These are phyloP conservation scores for Phlyctochytrium planicorne DNA, from an alignment of 192 early-diverging fungal genomes.

Conservation along the genomic window DNA sequence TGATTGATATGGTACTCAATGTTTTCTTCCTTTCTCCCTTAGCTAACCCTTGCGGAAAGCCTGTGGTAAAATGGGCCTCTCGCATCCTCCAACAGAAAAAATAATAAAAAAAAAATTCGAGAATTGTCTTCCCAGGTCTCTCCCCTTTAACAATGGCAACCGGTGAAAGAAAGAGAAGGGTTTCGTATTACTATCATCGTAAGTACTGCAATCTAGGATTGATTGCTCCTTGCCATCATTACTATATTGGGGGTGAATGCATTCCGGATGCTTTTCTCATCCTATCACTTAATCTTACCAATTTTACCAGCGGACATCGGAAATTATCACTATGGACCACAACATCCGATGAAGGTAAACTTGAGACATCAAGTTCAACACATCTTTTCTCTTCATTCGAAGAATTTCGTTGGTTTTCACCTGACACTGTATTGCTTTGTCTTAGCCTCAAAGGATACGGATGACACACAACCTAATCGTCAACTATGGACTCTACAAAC, in stretches of 20 bases:
- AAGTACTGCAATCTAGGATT: slow-evolving; percentile 1
- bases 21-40: neutral
- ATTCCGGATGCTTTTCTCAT: too few species aligned
- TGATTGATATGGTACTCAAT: slow-evolving; percentile 50
- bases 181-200: slow-evolving; percentile 53
- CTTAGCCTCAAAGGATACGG: slow-evolving; percentile 91
- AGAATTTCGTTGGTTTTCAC: neutral
- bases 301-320: slow-evolving; percentile 44
- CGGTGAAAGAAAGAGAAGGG: slow-evolving; percentile 27
- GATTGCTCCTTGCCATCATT: too few species aligned
- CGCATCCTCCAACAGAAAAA: slow-evolving; percentile 46
- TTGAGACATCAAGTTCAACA: neutral
- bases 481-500: slow-evolving; percentile 87
- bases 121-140: neutral
- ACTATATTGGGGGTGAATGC: too few species aligned
- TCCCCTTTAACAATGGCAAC: neutral
- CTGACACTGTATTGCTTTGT: slow-evolving; percentile 22
- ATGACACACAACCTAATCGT: slow-evolving; percentile 93
- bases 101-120: neutral
- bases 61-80: slow-evolving; percentile 89
- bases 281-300: too few species aligned
- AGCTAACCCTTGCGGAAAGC: slow-evolving; percentile 48
- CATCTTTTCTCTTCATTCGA: neutral
- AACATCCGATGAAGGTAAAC: slow-evolving; percentile 57
- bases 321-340: slow-evolving; percentile 53